Base-by-base conservation (phyloP, 768 basidiomycete species). In the Tremella fuciformis region DNA sequence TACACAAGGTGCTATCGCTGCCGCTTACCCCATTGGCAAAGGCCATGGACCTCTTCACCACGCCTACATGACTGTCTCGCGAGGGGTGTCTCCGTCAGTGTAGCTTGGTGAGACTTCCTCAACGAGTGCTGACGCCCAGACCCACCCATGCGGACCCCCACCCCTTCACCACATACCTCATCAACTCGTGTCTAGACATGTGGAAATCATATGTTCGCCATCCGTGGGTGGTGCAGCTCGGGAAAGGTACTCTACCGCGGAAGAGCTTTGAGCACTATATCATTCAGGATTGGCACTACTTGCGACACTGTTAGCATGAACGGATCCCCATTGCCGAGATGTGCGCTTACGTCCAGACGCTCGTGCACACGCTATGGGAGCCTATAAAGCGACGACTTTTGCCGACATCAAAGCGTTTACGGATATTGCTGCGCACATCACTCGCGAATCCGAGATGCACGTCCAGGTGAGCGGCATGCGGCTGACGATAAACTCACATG, bases 11-110 rank as follows among this genome's bases (percentile, higher is more conserved):
- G 90, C 85, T 0, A 92, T 96, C 25, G 81, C 82, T 44, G 82
- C 84, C 0, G 87, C 90, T 0, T 77, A 79, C 38, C 76, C 82
- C 0, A 82, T 92, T 4, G 92, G 91, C 0, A 74, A 79, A 9
- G 91, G 92, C 0, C 79, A 86, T 54, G 91, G 91, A 0, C 92
- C 92, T 1, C 80, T 97, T 18, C 91, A 97, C 75, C 91, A 97
- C 70, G 79, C 88, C 53, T 88, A 91, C 68, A 79, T 84, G 0
- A 79, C 85, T 13, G 70, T 79, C 1, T 77, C 63, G 3, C 78
- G 81, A 0, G 62, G 79, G 1, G 75, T 94, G 16, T 83, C 84
- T 0, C 76, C 77, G 85, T 85, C 68, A 65, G 89, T 82, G 13
- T 8, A 8, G 39, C 22, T 9, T 13, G 13, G 8, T 15, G 44